Percentiles rank a stretch among this genome's conserved stretches.
These are phyloP conservation scores for Pseudoturritis turrita DNA, from an alignment of 345 rosid genomes.

Conservation along the genomic window DNA sequence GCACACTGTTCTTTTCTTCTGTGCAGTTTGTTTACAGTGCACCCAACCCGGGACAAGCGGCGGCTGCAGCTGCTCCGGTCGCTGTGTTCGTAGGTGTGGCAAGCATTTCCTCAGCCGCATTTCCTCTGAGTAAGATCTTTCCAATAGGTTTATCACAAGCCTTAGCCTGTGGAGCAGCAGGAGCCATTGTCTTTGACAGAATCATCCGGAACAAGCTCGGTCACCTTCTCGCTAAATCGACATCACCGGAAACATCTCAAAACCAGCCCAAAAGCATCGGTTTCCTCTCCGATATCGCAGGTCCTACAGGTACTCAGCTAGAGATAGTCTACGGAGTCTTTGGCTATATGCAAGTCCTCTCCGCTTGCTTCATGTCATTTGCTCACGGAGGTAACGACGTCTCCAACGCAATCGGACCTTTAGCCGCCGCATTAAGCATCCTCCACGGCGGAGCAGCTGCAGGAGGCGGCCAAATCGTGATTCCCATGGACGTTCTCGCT, in stretches of 20 bases:
- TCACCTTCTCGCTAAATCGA: conserved; percentile 61
- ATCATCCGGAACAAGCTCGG: conserved; percentile 79
- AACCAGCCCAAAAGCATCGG: conserved; percentile 48
- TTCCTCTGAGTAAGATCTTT: conserved; percentile 69
- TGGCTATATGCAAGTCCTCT: conserved; percentile 92
- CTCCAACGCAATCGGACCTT: conserved; percentile 91
- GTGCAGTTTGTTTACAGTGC: conserved; percentile 94
- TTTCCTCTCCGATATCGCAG: conserved; percentile 83
- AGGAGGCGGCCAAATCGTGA: conserved; percentile 55
- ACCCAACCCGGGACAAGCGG: conserved; percentile 93
- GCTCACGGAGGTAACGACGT: conserved; percentile 97
- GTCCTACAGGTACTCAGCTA: conserved; percentile 85
- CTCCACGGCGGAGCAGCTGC: conserved; percentile 61
- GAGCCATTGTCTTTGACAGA: conserved; percentile 64
- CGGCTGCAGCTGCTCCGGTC: conserved; percentile 76
- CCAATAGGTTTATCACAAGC: conserved; percentile 66
- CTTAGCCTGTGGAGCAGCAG: conserved; percentile 71
- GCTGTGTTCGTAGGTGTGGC: conserved; percentile 81
- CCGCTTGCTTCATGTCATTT: conserved; percentile 99
- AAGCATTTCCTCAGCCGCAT: conserved; percentile 77
- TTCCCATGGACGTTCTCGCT: conserved; percentile 80
- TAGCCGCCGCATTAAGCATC: conserved; percentile 86
- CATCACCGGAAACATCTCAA: conserved; percentile 37
- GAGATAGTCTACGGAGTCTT: conserved; percentile 88
- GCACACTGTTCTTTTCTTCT: not conserved